These are phyloP conservation scores for Flammula alnicola DNA, from an alignment of 1,284 basidiomycete species.

Conservation along the genomic window DNA sequence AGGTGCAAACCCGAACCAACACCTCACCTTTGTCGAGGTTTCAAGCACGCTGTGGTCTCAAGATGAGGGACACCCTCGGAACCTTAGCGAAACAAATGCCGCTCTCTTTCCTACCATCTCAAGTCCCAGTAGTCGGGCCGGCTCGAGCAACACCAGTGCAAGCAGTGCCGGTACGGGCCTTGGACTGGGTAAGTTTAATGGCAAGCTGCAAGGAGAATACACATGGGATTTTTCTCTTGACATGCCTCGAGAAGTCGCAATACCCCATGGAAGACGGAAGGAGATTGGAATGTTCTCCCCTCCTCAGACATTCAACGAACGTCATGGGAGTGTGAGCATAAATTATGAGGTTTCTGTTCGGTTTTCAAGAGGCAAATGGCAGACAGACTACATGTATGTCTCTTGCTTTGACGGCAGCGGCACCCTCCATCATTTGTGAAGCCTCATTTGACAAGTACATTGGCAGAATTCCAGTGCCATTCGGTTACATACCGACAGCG, in stretches of 20 bases:
- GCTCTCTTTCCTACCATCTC: neutral
- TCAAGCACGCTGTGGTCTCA: slow-evolving; percentile 27
- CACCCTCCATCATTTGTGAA: neutral
- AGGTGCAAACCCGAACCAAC: slow-evolving; percentile 28
- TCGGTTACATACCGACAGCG: slow-evolving; percentile 45
- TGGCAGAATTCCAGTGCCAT: slow-evolving; percentile 29
- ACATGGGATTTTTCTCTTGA: slow-evolving; percentile 37
- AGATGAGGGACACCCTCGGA: slow-evolving; percentile 8
- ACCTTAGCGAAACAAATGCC: neutral
- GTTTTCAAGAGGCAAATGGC: slow-evolving; percentile 7
- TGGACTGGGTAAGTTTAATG: slow-evolving; percentile 15
- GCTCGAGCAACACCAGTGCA: slow-evolving; percentile 1
- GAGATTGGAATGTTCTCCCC: slow-evolving; percentile 22
- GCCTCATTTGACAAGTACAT: neutral
- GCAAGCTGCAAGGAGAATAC: slow-evolving; percentile 35
- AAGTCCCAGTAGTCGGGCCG: neutral
- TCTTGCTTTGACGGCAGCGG: neutral
- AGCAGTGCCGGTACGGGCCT: neutral
- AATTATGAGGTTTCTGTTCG: slow-evolving; percentile 3
- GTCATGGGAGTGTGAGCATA: slow-evolving; percentile 4
- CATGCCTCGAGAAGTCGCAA: slow-evolving; percentile 31
- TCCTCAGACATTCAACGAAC: slow-evolving; percentile 11
- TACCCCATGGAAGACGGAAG: slow-evolving; percentile 18
- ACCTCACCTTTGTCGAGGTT: slow-evolving; percentile 32
- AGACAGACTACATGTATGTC: slow-evolving; percentile 9